Conservation (phyloP, 2,329 filamentous ascomycete genomes). For the Fusarium compactum region DNA sequence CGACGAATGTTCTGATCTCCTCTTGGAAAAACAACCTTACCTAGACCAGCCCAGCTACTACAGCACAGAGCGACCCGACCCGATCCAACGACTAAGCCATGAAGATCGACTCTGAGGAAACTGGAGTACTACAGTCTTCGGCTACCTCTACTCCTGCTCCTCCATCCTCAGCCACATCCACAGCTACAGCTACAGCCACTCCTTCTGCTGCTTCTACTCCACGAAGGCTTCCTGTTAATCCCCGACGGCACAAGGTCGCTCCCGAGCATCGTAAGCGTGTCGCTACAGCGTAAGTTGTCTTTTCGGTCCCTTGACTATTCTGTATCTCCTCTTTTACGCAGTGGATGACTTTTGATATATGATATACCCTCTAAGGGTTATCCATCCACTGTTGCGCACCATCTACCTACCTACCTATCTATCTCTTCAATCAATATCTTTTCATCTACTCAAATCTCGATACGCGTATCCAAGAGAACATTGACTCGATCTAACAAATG, state of each 20-base stretch:
- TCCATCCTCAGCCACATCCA: conserved; percentile 17
- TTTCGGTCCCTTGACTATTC: neutral
- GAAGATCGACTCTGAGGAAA: conserved; percentile 25
- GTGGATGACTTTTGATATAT: neutral
- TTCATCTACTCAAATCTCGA: neutral
- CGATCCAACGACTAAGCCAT: conserved; percentile 27
- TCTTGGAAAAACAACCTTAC: conserved; percentile 25
- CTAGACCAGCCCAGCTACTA: neutral
- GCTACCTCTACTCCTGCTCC: conserved; percentile 27
- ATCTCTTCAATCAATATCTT: neutral
- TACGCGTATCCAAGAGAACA: neutral
- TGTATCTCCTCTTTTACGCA: neutral
- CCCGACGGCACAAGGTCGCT: conserved; percentile 61
- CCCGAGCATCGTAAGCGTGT: conserved; percentile 62
- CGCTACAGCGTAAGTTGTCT: conserved; percentile 59
- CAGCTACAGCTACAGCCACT: conserved; percentile 6
- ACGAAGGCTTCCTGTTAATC: conserved; percentile 62
- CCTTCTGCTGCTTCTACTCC: conserved; percentile 28
- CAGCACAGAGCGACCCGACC: neutral
- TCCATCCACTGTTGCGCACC: conserved; percentile 4
- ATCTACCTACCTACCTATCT: neutral
- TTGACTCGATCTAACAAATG: conserved; percentile 23
- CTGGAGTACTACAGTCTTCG: conserved; percentile 24
- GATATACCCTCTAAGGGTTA: neutral
- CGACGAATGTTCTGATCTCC: conserved; percentile 31